A percentile compares a stretch with the other conserved stretches of the same genome.
Evolutionary conservation across 306 rosid species (phyloP).

Genomic region (Fragaria iinumae): DNA sequence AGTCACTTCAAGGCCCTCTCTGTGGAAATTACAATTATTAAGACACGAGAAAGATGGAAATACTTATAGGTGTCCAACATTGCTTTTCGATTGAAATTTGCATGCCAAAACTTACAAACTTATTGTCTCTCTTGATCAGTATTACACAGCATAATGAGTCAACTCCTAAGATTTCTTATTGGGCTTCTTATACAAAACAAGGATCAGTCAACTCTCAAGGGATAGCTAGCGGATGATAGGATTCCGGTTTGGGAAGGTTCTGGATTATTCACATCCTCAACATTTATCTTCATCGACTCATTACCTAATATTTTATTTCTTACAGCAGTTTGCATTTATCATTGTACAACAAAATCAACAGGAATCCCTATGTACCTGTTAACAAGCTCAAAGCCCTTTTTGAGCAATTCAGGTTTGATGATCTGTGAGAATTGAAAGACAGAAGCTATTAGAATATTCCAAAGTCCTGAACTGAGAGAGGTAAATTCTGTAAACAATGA

Average conservation of each 20-base stretch:
- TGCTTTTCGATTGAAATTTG: not conserved
- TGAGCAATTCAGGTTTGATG: conserved; percentile 81
- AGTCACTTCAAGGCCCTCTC: conserved; percentile 89
- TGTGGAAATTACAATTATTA: conserved; percentile 32
- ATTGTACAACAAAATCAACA: not conserved
- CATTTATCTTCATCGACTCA: not conserved
- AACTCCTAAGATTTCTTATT: not conserved
- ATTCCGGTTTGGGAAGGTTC: too few relatives aligned
- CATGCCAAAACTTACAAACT: not conserved
- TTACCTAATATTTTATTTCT: not conserved
- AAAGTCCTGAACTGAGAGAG: not conserved
- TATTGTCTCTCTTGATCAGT: not conserved
- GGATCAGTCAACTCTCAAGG: not conserved
- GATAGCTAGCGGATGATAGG: not conserved
- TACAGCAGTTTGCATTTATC: not conserved
- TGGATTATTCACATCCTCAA: not conserved
- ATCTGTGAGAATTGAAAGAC: conserved; percentile 47
- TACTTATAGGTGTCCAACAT: not conserved
- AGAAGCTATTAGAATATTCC: not conserved
- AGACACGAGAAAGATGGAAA: not conserved
- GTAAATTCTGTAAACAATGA: conserved; percentile 16
- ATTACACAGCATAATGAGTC: not conserved
- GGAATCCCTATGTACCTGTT: conserved; percentile 48
- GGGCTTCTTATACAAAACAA: not conserved
- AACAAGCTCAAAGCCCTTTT: conserved; percentile 86